Evolutionary conservation across 768 basidiomycete species (phyloP).

Genomic region (Phylloporus sp.): DNA sequence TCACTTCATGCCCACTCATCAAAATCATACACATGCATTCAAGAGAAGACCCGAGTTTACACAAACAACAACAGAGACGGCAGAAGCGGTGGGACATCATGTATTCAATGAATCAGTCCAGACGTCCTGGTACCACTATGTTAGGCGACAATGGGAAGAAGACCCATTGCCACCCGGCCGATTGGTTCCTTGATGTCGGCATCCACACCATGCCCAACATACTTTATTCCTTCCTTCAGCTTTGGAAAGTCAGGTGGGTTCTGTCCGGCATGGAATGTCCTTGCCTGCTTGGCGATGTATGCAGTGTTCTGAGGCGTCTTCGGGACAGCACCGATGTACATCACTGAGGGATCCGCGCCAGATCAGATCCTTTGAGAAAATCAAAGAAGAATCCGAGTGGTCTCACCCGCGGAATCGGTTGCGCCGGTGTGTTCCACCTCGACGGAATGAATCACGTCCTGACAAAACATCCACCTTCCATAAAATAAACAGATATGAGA

Average conservation of each 20-base stretch:
- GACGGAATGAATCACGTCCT: constrained; percentile 47
- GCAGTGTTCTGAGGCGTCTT: constrained; percentile 55
- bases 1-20: too few relatives aligned
- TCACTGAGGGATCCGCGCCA: constrained; percentile 40
- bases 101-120: neutral
- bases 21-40: neutral
- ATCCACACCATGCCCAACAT: constrained; percentile 38
- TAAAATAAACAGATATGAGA: neutral
- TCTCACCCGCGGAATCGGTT: constrained; percentile 52
- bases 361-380: neutral
- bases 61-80: neutral
- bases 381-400: neutral
- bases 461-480: constrained; percentile 2
- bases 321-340: constrained; percentile 77
- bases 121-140: neutral
- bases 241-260: constrained; percentile 72
- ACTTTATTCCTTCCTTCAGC: constrained; percentile 38
- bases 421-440: constrained; percentile 50
- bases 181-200: constrained; percentile 36
- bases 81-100: neutral
- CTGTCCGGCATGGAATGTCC: constrained; percentile 53
- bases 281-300: constrained; percentile 62
- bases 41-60: neutral
- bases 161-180: constrained; percentile 43
- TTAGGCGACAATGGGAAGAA: constrained; percentile 24